phyloP scores from a whole-genome alignment of 805 yeast genomes.

The Hanseniaspora guilliermondii region DNA sequence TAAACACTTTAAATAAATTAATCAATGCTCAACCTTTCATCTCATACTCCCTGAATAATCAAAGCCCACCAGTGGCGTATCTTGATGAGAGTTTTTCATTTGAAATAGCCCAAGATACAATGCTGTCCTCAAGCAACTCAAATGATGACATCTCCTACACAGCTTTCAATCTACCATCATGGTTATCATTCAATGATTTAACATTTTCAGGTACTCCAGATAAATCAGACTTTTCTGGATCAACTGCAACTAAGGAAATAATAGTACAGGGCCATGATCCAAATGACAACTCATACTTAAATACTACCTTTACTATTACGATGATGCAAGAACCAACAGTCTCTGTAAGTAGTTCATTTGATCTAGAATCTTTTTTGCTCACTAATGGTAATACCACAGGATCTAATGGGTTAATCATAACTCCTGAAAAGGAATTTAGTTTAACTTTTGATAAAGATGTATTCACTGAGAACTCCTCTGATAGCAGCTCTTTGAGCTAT shows the following conservation, averaged over 20 bases:
- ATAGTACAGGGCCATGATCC: conserved; percentile 52
- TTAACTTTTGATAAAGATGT: conserved; percentile 47
- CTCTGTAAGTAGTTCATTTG: conserved; percentile 31
- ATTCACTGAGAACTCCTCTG: conserved; percentile 28
- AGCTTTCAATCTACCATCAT: conserved; percentile 50
- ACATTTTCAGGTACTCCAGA: conserved; percentile 60
- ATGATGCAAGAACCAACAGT: conserved; percentile 36
- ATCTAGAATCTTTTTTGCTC: conserved; percentile 39
- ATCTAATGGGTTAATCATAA: conserved; percentile 53
- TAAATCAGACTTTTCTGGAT: conserved; percentile 18
- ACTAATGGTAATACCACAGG: conserved; percentile 69
- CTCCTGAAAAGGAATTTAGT: conserved; percentile 55
- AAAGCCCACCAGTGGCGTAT: conserved; percentile 80
- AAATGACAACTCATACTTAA: conserved; percentile 34
- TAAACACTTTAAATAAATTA: background rate
- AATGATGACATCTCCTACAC: conserved; percentile 37
- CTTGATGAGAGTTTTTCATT: conserved; percentile 49
- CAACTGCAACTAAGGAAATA: conserved; percentile 34
- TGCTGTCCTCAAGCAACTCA: conserved; percentile 28
- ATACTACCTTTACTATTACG: conserved; percentile 43
- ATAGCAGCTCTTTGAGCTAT: conserved; percentile 27
- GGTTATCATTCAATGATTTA: conserved; percentile 67
- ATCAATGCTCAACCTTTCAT: conserved; percentile 1
- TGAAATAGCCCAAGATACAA: conserved; percentile 60
- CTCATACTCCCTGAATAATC: conserved; percentile 41